A percentile compares a stretch with the other conserved stretches of the same genome.
phyloP scores from a whole-genome alignment of 805 yeast genomes.

The Pichia gijzeniarum region DNA sequence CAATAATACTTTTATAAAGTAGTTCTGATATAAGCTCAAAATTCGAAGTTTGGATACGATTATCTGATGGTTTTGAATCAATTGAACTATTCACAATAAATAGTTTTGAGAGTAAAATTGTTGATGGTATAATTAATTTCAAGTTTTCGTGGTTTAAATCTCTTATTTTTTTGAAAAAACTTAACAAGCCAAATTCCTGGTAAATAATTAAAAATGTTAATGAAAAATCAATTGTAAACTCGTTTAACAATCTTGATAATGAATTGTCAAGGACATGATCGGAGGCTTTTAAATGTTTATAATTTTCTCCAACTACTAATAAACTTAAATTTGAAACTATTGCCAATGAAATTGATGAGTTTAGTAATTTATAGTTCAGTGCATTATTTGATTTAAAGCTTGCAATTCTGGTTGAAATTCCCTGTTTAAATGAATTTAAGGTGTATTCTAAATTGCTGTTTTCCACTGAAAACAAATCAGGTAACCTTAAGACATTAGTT shows the following conservation, averaged over 20 bases:
- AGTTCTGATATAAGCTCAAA: constrained; percentile 13
- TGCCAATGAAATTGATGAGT: constrained; percentile 20
- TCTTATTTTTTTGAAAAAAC: constrained; percentile 29
- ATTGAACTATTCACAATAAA: constrained; percentile 10
- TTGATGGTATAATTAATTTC: constrained; percentile 22
- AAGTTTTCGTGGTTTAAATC: constrained; percentile 12
- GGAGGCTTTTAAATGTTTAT: constrained; percentile 9
- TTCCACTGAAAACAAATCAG: constrained; percentile 2
- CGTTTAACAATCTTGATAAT: constrained; percentile 12
- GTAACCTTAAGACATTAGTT: constrained; percentile 12
- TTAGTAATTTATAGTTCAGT: constrained; percentile 23
- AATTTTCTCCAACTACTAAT: constrained; percentile 19
- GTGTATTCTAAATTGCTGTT: constrained; percentile 7
- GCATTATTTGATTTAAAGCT: constrained; percentile 23
- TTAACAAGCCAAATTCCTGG: constrained; percentile 34
- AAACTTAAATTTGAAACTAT: constrained; percentile 20
- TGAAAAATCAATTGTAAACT: constrained; percentile 13
- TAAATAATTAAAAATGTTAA: constrained; percentile 20
- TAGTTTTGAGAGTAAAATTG: constrained; percentile 21
- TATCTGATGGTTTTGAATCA: background rate
- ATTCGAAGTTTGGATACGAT: background rate
- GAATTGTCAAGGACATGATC: constrained; percentile 9
- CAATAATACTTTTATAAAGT: constrained; percentile 21
- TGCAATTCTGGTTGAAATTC: constrained; percentile 22
- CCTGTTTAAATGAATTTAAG: constrained; percentile 20